phyloP scores from a whole-genome alignment of 2,329 filamentous ascomycete genomes.

The Trichophaea hybrida region DNA sequence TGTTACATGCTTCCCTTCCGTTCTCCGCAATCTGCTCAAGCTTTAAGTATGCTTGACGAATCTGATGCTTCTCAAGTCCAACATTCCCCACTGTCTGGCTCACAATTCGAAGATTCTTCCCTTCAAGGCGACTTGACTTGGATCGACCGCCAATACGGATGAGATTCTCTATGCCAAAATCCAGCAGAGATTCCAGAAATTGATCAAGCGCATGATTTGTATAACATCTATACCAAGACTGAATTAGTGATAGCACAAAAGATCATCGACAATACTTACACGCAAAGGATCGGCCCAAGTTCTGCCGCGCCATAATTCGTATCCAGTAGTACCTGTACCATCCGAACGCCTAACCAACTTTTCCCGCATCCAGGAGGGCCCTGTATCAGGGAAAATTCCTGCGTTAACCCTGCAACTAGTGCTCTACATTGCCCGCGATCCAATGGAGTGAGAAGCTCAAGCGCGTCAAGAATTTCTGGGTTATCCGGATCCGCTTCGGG shows the following conservation, averaged over 20 bases:
- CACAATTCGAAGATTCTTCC: background rate
- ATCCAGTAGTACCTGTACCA: conserved; percentile 34
- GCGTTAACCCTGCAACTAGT: conserved; percentile 40
- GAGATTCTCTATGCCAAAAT: conserved; percentile 43
- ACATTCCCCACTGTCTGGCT: background rate
- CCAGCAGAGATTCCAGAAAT: conserved; percentile 48
- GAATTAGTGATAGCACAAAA: conserved; percentile 11
- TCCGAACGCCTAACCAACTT: conserved; percentile 32
- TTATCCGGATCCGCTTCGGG: background rate
- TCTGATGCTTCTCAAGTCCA: background rate
- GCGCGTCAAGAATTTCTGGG: conserved; percentile 21
- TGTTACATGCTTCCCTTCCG: background rate
- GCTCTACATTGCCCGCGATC: conserved; percentile 41
- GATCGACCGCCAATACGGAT: conserved; percentile 49
- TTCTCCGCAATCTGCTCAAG: background rate
- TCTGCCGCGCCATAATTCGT: conserved; percentile 31
- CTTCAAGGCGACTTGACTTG: conserved; percentile 39
- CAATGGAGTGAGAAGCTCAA: conserved; percentile 33
- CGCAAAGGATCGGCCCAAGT: conserved; percentile 40
- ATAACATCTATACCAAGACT: conserved; percentile 43
- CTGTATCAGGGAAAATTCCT: conserved; percentile 48
- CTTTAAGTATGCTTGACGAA: background rate
- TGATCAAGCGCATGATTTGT: conserved; percentile 56
- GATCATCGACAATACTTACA: conserved; percentile 25
- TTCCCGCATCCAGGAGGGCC: conserved; percentile 60